A percentile compares a stretch with the other conserved stretches of the same genome.
Conservation (phyloP, 2,329 filamentous ascomycete genomes). For the Ophiostoma himal-ulmi region DNA sequence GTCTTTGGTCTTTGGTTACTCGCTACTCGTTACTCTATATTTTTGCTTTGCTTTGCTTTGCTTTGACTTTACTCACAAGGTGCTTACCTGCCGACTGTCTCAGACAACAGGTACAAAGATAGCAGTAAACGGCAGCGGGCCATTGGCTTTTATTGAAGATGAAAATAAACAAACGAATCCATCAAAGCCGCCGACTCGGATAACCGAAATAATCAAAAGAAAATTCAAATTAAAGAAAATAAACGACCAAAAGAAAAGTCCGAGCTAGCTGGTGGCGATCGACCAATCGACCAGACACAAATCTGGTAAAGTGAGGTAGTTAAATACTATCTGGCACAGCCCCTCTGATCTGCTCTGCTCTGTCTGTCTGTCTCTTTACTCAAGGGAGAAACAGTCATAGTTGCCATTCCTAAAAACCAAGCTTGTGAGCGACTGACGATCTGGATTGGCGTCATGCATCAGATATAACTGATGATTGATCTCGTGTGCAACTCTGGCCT, state of each 20-base stretch:
- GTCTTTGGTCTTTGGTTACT: no score
- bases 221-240: background rate
- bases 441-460: background rate
- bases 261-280: background rate
- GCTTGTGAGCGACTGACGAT: background rate
- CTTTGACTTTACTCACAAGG: no score
- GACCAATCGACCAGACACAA: background rate
- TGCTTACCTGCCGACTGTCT: no score
- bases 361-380: background rate
- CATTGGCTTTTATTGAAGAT: no score
- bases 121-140: no score
- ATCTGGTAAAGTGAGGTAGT: background rate
- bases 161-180: no score
- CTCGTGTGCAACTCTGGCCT: background rate
- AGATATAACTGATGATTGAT: background rate
- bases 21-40: no score
- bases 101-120: no score
- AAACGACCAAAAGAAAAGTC: background rate
- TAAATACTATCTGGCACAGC: background rate
- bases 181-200: no score
- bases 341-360: background rate
- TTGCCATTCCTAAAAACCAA: background rate
- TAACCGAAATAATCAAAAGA: background rate
- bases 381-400: background rate
- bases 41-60: no score